phyloP scores from a whole-genome alignment of 129 eudicot species.

The Smallanthus sonchifolius region DNA sequence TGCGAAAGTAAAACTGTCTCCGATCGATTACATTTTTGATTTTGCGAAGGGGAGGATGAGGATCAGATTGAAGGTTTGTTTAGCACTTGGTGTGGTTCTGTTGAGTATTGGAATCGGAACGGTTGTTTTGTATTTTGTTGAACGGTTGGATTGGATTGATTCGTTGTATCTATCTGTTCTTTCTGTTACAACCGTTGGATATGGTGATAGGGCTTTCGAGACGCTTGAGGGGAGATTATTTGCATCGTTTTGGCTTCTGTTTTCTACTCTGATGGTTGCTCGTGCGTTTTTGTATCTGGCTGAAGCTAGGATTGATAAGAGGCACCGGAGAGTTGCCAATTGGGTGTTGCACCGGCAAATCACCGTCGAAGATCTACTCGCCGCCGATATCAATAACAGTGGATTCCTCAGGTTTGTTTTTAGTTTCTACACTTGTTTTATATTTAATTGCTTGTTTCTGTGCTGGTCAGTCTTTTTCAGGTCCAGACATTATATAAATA shows the following conservation, averaged over 20 bases:
- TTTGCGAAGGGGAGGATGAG: conserved; percentile 58
- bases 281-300: conserved; percentile 52
- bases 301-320: conserved; percentile 50
- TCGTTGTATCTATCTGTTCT: conserved; percentile 44
- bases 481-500: no score
- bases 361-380: conserved; percentile 42
- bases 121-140: conserved; percentile 31
- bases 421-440: neutral
- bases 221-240: conserved; percentile 45
- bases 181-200: conserved; percentile 63
- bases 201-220: conserved; percentile 55
- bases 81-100: conserved; percentile 44
- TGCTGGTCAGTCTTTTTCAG: no score
- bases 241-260: conserved; percentile 53
- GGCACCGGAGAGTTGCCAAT: conserved; percentile 46
- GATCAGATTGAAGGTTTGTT: conserved; percentile 48
- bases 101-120: conserved; percentile 50
- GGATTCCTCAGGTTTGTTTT: conserved; percentile 45
- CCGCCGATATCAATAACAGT: conserved; percentile 51
- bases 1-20: neutral
- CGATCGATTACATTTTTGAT: conserved; percentile 36
- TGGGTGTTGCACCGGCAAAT: conserved; percentile 52
- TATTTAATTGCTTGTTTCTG: neutral
- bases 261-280: conserved; percentile 55
- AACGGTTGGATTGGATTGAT: conserved; percentile 37